phyloP scores from a whole-genome alignment of 1,139 yeast genomes.

The Blastobotrys petasosporus region DNA sequence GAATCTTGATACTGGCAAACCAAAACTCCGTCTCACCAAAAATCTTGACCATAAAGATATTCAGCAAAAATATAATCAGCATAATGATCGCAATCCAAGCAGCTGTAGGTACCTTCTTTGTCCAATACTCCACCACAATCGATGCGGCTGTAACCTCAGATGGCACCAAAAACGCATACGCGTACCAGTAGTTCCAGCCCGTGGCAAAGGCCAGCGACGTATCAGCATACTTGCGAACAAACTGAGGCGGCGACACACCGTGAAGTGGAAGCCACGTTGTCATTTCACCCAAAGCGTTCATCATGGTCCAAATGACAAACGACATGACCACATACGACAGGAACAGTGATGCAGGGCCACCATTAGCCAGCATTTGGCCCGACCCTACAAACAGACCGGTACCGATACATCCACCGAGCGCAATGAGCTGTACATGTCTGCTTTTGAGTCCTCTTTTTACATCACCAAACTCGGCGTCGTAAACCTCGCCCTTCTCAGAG shows the following conservation, averaged over 20 bases:
- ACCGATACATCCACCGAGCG: constrained; percentile 49
- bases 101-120: constrained; percentile 50
- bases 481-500: constrained; percentile 9
- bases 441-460: constrained; percentile 32
- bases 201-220: constrained; percentile 21
- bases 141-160: constrained; percentile 53
- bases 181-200: constrained; percentile 22
- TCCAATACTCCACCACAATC: constrained; percentile 58
- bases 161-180: constrained; percentile 53
- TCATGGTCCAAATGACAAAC: constrained; percentile 57
- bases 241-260: constrained; percentile 63
- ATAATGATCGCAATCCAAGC: constrained; percentile 28
- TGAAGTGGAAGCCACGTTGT: constrained; percentile 63
- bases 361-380: constrained; percentile 55
- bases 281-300: constrained; percentile 68
- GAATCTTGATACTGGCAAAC: constrained; percentile 41
- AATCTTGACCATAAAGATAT: constrained; percentile 34
- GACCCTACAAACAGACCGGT: constrained; percentile 59
- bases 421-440: constrained; percentile 46
- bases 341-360: constrained; percentile 65
- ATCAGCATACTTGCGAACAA: constrained; percentile 21
- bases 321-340: constrained; percentile 59
- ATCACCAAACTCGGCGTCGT: constrained; percentile 6
- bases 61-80: constrained; percentile 21
- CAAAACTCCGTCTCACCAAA: constrained; percentile 35